These are phyloP conservation scores for Pleurotus platypus DNA, from an alignment of 768 basidiomycete species.

Conservation along the genomic window DNA sequence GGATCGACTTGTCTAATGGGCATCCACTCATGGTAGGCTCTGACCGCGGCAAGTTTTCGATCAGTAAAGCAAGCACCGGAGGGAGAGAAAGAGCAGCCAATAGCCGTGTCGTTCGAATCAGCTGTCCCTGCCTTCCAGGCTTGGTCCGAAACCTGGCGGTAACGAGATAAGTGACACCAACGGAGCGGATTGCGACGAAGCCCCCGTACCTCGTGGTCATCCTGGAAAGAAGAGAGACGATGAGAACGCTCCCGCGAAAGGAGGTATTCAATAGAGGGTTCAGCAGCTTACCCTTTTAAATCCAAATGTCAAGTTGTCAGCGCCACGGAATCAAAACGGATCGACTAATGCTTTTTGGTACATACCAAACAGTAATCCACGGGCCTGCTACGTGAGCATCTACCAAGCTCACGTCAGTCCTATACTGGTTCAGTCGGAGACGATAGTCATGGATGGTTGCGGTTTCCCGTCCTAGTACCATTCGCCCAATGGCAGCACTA, in stretches of 20 bases:
- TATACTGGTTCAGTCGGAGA: slow-evolving; percentile 46
- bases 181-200: background rate
- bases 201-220: slow-evolving; percentile 44
- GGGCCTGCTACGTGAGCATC: slow-evolving; percentile 45
- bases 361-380: slow-evolving; percentile 56
- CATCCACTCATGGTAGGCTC: slow-evolving; percentile 35
- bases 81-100: slow-evolving; percentile 47
- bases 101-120: slow-evolving; percentile 48
- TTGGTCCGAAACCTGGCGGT: slow-evolving; percentile 27
- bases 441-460: slow-evolving; percentile 56
- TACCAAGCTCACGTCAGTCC: slow-evolving; percentile 46
- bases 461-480: slow-evolving; percentile 49
- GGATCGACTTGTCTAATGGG: slow-evolving; percentile 56
- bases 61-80: slow-evolving; percentile 58
- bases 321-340: background rate
- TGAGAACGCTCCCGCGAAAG: background rate
- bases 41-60: slow-evolving; percentile 52
- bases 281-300: slow-evolving; percentile 1
- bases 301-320: background rate
- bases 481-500: slow-evolving; percentile 45
- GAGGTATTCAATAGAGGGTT: background rate
- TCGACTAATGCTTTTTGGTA: background rate
- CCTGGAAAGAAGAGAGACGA: slow-evolving; percentile 23
- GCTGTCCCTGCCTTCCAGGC: slow-evolving; percentile 55
- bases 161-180: background rate